Base-by-base conservation (phyloP, 306 rosid genomes). In the Cucurbita moschata region DNA sequence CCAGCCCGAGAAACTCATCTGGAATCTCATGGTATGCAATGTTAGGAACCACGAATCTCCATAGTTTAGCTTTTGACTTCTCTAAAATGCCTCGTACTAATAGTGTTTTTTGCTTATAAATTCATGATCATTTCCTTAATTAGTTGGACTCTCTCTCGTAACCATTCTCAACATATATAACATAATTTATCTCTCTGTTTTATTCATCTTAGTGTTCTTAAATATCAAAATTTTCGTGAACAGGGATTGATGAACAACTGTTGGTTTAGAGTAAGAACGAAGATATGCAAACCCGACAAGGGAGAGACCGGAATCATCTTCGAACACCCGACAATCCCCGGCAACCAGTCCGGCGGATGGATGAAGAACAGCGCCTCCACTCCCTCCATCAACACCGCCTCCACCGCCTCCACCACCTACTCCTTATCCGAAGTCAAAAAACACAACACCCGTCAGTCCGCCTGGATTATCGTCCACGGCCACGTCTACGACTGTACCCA, bases 191-290 rank as follows among this genome's bases (percentile, higher is more conserved):
- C n/a, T 23, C 26, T 23, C 1, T 23, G 26, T 23, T 23, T 23
- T 23, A 23, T 23, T 23, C 3, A 1, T 26, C 35, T 26, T 30
- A 3, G 35, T 30, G 4, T 30, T 30, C 35, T 30, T 30, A 30
- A 30, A 30, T 30, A 2, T 30, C 35, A 30, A 30, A 30, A 30
- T 30, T 30, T 30, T 0, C 4, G 35, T 30, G 7, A 0, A 51
- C 75, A 92, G 97, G 98, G 98, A 8, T 87, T 92, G 98, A 90
- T 92, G 98, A 92, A 92, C 81, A 92, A 90, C 73, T 88, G 96
- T 60, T 92, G 98, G 98, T 92, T 90, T 75, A 82, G 86, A 10
- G 83, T 92, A 49, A 92, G 87, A 77, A 86, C 77, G 1, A 88
- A 86, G n/a, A 77, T 87, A 56, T 87, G 91, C 89, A 92, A 76